Base-by-base conservation (phyloP, 192 early-diverging fungal genomes). In the Kickxella alabastrina region DNA sequence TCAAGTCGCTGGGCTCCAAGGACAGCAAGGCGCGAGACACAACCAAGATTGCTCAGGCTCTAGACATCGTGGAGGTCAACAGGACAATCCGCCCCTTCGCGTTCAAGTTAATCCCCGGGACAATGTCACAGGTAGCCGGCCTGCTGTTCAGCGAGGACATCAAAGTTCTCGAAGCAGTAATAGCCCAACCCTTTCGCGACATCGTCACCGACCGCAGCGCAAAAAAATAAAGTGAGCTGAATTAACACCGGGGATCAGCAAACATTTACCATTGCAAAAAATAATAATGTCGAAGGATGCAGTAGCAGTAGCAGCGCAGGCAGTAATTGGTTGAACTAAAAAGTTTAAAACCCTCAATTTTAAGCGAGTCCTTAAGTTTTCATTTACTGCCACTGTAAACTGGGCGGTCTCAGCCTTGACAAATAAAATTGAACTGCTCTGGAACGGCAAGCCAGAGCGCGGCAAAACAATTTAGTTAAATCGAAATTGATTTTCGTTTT, bases 121-220 rank as follows among this genome's bases (percentile, higher is more conserved):
- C 19, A 25, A 37, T 21, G 47, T 10, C 38, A 27, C 21, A 45
- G 6, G 49, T 50, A 1, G 43, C 23, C 18, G 41, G 39, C 10
- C 21, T 51, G 6, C 43, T 75, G 48, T 67, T 67, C 34, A 57
- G 53, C 49, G 35, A 17, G 27, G 48, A 66, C 13, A 52, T 54
- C 7, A 22, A 32, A 27, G 44, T 42, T 47, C 52, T 46, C 12
- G 18, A 24, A 15, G 32, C 26, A 43, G 18, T 58, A 32, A 32
- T 43, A 19, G 31, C 18, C 18, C 6, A 32, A 3, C 31, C 31
- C 17, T 48, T 48, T 32, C 31, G 31, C 31, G 31, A 6, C 6
- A 12, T 32, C 6, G 31, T 32, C 12, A 32, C 31, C n/a, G n/a
- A n/a, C n/a, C n/a, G n/a, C 15, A 14, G 13, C 22, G 18, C 15